These are phyloP conservation scores for Hypoxylon lienhwacheense DNA, from an alignment of 495 filamentous ascomycete species.

Conservation along the genomic window DNA sequence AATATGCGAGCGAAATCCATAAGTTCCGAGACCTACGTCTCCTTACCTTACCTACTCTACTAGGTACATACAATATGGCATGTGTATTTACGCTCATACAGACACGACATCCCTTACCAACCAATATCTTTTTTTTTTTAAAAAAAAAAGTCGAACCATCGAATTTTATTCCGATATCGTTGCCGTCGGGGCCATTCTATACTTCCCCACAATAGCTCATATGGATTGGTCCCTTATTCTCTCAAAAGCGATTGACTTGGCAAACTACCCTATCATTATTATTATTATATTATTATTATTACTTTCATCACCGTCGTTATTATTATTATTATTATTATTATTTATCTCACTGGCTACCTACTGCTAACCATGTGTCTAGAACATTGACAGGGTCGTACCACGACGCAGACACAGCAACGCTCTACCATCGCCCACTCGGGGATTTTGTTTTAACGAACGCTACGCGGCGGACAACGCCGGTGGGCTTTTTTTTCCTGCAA, in stretches of 20 bases:
- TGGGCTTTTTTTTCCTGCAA: no score
- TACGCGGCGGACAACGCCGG: constrained; percentile 10
- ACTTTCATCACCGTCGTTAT: not conserved
- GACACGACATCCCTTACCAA: not conserved
- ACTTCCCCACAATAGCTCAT: constrained; percentile 18
- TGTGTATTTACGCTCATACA: not conserved
- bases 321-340: not conserved
- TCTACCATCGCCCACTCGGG: no score
- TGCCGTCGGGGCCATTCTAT: constrained; percentile 17
- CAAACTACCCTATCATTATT: constrained; percentile 5
- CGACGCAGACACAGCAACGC: constrained; percentile 1
- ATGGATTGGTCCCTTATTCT: constrained; percentile 22
- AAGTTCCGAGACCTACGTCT: not conserved
- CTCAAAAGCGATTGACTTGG: constrained; percentile 24
- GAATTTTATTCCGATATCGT: constrained; percentile 13
- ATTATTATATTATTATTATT: not conserved
- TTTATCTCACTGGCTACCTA: constrained; percentile 3
- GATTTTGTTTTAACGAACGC: constrained; percentile 15
- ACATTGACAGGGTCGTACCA: not conserved
- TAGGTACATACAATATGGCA: constrained; percentile 5
- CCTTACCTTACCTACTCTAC: not conserved
- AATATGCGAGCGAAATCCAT: no score
- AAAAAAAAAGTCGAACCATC: not conserved
- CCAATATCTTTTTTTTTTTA: constrained; percentile 2
- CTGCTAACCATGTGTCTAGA: no score